Evolutionary conservation across 2,329 filamentous ascomycete genomes (phyloP).

Genomic region (Ophiosphaerella herpotricha): DNA sequence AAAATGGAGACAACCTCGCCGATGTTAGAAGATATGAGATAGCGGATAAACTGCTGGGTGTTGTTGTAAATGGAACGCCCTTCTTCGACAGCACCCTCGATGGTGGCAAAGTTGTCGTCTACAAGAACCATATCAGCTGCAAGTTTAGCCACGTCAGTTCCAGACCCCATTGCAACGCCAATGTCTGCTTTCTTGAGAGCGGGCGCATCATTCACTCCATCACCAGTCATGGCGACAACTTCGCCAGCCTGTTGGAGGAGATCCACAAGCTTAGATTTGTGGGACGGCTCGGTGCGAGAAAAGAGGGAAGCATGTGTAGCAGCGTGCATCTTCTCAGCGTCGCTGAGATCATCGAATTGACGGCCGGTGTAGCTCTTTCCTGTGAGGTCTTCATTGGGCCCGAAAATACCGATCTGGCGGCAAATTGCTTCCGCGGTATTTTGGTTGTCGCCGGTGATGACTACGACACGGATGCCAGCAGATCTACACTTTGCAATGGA

Average conservation of each 20-base stretch:
- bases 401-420: constrained; percentile 94
- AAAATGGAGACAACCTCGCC: constrained; percentile 99
- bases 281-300: constrained; percentile 90
- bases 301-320: constrained; percentile 88
- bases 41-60: constrained; percentile 99
- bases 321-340: constrained; percentile 79
- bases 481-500: constrained; percentile 89
- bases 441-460: constrained; percentile 97
- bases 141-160: constrained; percentile 94
- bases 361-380: constrained; percentile 96
- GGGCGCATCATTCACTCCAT: constrained; percentile 97
- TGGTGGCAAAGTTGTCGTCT: constrained; percentile 98
- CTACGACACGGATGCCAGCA: constrained; percentile 93
- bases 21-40: constrained; percentile 98
- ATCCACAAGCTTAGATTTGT: constrained; percentile 98
- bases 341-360: constrained; percentile 85
- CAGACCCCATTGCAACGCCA: constrained; percentile 97
- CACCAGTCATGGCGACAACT: constrained; percentile 98
- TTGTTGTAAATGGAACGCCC: constrained; percentile 99
- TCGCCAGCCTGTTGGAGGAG: constrained; percentile 90
- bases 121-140: constrained; percentile 98
- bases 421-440: constrained; percentile 98
- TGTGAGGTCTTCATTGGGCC: constrained; percentile 74
- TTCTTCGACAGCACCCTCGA: constrained; percentile 93
- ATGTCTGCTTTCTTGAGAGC: constrained; percentile 99